These are phyloP conservation scores for Trichomonas vaginalis DNA, from an alignment of 208 protist genomes.

Conservation along the genomic window DNA sequence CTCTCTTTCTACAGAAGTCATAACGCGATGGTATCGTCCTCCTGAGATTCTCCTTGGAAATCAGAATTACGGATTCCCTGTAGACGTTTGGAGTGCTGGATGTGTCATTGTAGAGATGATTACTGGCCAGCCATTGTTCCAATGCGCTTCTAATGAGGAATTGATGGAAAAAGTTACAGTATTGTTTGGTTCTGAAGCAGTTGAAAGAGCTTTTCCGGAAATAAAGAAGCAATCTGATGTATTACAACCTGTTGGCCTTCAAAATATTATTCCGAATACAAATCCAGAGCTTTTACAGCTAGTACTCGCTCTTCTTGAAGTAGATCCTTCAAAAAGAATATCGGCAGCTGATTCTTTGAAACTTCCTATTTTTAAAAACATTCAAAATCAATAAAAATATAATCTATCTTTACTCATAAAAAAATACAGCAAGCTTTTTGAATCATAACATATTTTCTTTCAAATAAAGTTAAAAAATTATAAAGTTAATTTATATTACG, in stretches of 20 bases:
- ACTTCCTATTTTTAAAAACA: constrained; percentile 52
- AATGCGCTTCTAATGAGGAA: constrained; percentile 4
- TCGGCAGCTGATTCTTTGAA: constrained; percentile 50
- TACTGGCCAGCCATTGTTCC: constrained; percentile 40
- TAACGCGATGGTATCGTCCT: constrained; percentile 97
- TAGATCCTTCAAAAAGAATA: constrained; percentile 49
- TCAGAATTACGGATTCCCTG: constrained; percentile 84
- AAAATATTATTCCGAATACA: not conserved
- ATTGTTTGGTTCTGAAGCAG: not conserved
- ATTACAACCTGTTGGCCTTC: not conserved
- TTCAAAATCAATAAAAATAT: not conserved
- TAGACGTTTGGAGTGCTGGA: constrained; percentile 97
- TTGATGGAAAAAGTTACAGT: not conserved
- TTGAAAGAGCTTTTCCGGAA: not conserved
- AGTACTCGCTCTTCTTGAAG: not conserved
- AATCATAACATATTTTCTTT: too few species aligned
- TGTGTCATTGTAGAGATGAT: constrained; percentile 52
- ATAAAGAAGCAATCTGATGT: not conserved
- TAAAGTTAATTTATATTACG: too few species aligned
- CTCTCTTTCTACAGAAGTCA: constrained; percentile 82
- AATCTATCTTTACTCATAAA: not conserved
- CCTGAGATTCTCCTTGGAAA: constrained; percentile 95
- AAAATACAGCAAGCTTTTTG: too few species aligned
- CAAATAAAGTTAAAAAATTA: too few species aligned
- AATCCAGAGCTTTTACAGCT: not conserved